Evolutionary conservation across 768 basidiomycete species (phyloP), one percentile per base, ranked within the genome.

Genomic region (Suillus plorans): DNA sequence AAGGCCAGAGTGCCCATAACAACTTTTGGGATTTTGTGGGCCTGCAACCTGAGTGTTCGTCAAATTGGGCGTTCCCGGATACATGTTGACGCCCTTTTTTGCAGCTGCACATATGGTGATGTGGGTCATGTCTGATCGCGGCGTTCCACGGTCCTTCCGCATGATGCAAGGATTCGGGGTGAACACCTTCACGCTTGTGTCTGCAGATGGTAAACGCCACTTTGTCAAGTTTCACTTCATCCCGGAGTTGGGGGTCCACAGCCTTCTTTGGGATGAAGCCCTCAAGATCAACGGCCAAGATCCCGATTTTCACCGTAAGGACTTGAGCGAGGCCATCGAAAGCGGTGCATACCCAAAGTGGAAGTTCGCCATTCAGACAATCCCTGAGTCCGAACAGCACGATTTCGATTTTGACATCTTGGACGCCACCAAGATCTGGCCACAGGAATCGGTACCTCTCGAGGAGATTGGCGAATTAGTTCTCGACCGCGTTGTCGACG

Each of bases 141-240:
- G 83, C 4, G 87, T 97, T 64, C 95, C 94, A 16, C 88, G 94
- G 22, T 94, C 92, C 6, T 90, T 80, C 75, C 85, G 94, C 62
- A 93, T 91, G 88, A 92, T 96, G 87, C 91, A 94, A 78, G 95
- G 89, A 8, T 91, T 92, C 60, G 90, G 91, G 2, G 92, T 96
- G 56, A 94, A 97, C 76, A 92, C 93, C 0, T 96, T 83, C 74
- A 88, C 90, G 3, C 81, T 95, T 37, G 70, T 91, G 63, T 93
- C 93, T 69, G 79, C 77, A 0, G 72, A 84, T 34, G 88, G 88
- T 52, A 82, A 93, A 70, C 84, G 87, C 1, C 82, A 84, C 62
- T 96, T 96, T 69, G 94, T 95, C 77, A 96, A 95, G 74, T 95
- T 94, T 74, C 92, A 95, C 75, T 91, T 86, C 81, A 85, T 85